Evolutionary conservation across 73 alveolate species (phyloP), one percentile per base, ranked within the genome.

Genomic region (Tetrahymena borealis): DNA sequence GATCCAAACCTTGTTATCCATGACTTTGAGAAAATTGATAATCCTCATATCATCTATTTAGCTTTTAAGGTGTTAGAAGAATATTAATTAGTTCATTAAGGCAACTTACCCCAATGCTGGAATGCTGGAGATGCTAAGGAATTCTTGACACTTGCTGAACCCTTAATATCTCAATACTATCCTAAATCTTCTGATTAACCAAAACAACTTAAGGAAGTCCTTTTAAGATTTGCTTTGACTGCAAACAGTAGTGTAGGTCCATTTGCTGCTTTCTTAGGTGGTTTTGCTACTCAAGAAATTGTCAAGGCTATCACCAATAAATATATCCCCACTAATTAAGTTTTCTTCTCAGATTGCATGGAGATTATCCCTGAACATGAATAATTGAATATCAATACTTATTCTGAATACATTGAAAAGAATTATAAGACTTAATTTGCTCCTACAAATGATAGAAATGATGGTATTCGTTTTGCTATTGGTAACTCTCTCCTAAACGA

Each of bases 241-340:
- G 35, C 28, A 24, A 60, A n/a, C 31, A 60, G 85, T 60, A 60
- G 10, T 60, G 85, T 60, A 24, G 85, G 85, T 39, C 98, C 99
- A 9, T 90, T 98, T 32, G 96, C 98, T 35, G 99, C 99, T 7
- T 97, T 97, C 91, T 91, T 98, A 37, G 99, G 99, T 78, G 99
- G 99, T 18, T 93, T 97, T 36, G 98, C 97, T 0, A 96, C 99
- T 13, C 98, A 98, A 97, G 99, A 98, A 94, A 96, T 96, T 18
- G 96, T 97, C 77, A 98, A 98, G 94, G 98, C 99, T 5, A 95
- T 97, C 36, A 98, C 99, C 37, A 95, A 97, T 94, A 98, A 98
- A 90, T 97, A 96, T 94, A 96, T 96, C 90, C 99, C 99, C 18
- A 98, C 98, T 91, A 94, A 91, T 90, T 97, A 98, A 94, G 91